phyloP scores from a whole-genome alignment of 768 basidiomycete species.

The Lanmaoa pseudosensibilis region DNA sequence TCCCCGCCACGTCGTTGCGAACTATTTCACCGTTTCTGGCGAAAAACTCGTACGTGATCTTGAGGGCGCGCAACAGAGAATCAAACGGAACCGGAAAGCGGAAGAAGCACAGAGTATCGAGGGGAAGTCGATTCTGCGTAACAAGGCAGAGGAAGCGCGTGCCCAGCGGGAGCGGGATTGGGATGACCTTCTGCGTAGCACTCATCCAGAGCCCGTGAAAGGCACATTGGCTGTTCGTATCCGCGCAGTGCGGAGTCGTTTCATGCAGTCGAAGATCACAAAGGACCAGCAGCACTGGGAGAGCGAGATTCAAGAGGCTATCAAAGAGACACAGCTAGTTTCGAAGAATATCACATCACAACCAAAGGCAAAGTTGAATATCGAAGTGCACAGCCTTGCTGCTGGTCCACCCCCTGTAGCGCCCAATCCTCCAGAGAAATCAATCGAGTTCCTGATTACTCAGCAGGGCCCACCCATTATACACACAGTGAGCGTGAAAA shows the following conservation, averaged over 20 bases:
- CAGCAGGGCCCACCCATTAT: conserved; percentile 48
- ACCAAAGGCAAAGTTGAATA: conserved; percentile 18
- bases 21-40: conserved; percentile 44
- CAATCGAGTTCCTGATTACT: conserved; percentile 50
- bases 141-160: conserved; percentile 65
- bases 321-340: conserved; percentile 55
- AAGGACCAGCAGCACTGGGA: conserved; percentile 61
- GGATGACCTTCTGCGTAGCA: conserved; percentile 52
- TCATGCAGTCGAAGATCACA: conserved; percentile 55
- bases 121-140: conserved; percentile 52
- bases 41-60: conserved; percentile 42
- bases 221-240: conserved; percentile 51
- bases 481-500: conserved; percentile 35
- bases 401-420: conserved; percentile 40
- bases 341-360: conserved; percentile 45
- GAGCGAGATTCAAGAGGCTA: conserved; percentile 52
- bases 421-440: conserved; percentile 49
- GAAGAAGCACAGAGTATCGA: conserved; percentile 39
- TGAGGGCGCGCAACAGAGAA: conserved; percentile 41
- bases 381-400: conserved; percentile 1
- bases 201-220: conserved; percentile 55
- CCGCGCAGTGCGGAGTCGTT: conserved; percentile 53
- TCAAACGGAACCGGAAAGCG: conserved; percentile 31
- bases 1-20: conserved; percentile 47
- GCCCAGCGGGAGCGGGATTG: conserved; percentile 63